Evolutionary conservation across 306 rosid genomes (phyloP), one percentile per base, ranked within the genome.

Genomic region (Medicago lupulina): DNA sequence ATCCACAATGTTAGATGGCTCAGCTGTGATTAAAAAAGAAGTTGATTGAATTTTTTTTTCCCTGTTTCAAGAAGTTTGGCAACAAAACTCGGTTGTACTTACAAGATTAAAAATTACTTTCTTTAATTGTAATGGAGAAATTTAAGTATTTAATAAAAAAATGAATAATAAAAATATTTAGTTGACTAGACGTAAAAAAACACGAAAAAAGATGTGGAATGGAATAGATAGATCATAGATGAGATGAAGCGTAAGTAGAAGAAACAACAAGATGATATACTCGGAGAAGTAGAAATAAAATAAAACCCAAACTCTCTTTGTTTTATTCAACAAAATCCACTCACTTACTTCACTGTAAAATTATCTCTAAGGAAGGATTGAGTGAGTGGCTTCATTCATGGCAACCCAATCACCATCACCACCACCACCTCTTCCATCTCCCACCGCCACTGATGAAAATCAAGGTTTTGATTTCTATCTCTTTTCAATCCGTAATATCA

Each of bases 341-440:
- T 49, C 59, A 53, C 59, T 0, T 12, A 8, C 58, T 51, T 53
- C 60, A 53, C 60, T 53, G 25, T 21, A 28, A 25, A 13, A n/a
- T n/a, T n/a, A n/a, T 2, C 18, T 21, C 19, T 50, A 50, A n/a
- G 21, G 18, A 28, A n/a, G 21, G 18, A 28, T 3, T 12, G 57
- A 50, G 18, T 12, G 57, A 50, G 18, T 50, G 25, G 14, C 15
- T 44, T 9, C 13, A 91, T 89, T 9, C 13, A 91, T 89, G 92
- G 85, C 88, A 67, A 34, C 86, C 28, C 85, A 90, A 66, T 78
- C 87, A 34, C 80, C 70, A 8, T 23, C 86, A 34, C 85, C 88
- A 65, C 76, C 87, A 34, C 80, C 70, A 61, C 71, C 85, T 18
- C 86, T 61, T 61, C 87, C 57, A 0, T 12, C 73, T 63, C 62